Evolutionary conservation across 2,329 filamentous ascomycete genomes (phyloP).

Genomic region (Hypocrella siamensis): DNA sequence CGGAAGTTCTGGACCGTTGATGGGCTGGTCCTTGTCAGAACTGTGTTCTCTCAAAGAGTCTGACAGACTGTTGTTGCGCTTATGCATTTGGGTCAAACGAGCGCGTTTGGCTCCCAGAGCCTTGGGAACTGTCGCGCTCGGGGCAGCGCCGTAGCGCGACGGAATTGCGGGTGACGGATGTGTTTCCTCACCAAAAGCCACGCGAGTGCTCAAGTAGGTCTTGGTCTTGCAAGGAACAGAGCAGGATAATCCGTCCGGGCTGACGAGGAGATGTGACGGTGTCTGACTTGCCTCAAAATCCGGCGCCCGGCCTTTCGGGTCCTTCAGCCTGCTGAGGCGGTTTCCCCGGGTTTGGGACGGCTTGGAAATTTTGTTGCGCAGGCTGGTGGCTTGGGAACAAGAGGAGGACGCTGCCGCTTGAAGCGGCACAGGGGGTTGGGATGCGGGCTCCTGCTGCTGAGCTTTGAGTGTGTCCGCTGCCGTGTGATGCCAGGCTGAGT

Average conservation of each 20-base stretch:
- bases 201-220: constrained; percentile 21
- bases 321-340: constrained; percentile 8
- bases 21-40: constrained; percentile 29
- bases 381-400: too few species aligned
- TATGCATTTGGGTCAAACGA: constrained; percentile 47
- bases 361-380: too few species aligned
- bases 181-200: constrained; percentile 29
- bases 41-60: constrained; percentile 65
- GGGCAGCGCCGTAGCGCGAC: constrained; percentile 28
- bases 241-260: constrained; percentile 46
- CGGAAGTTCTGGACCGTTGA: constrained; percentile 39
- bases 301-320: too few species aligned
- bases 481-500: too few species aligned
- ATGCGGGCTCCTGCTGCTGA: too few species aligned
- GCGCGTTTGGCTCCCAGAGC: constrained; percentile 42
- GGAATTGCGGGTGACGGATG: constrained; percentile 41
- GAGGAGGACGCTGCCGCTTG: too few species aligned
- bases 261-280: constrained; percentile 42
- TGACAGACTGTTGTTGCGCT: constrained; percentile 74
- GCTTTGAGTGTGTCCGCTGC: too few species aligned
- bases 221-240: constrained; percentile 42
- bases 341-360: constrained; percentile 33
- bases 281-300: constrained; percentile 9
- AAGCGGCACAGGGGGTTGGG: too few species aligned
- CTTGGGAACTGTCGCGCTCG: constrained; percentile 42